Evolutionary conservation across 805 yeast genomes (phyloP), one percentile per base, ranked within the genome.

Genomic region (Candida pseudofarinosa): DNA sequence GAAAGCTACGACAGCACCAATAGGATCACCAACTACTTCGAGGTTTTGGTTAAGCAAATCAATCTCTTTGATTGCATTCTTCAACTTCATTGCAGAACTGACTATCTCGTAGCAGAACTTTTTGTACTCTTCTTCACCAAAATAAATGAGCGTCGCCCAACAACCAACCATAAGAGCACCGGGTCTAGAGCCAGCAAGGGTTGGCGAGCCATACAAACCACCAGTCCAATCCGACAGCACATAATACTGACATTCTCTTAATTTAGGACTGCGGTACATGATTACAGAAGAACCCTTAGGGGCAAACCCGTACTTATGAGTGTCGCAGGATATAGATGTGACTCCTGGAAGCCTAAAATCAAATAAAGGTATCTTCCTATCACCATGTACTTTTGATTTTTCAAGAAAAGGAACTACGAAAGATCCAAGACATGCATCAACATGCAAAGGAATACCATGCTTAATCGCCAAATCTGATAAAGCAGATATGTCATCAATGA

Each of bases 221-320:
- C 99, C 99, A 3, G 81, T 71, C 99, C 99, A 91, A 47, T 83
- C 87, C 1, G 88, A 71, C 40, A 81, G 74, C 23, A 90, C 76
- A 61, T 83, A 93, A 63, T 93, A 91, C 66, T 93, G 99, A 55
- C 83, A 75, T 50, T 76, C 76, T 44, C 99, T 74, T 43, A 88
- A 73, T 44, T 77, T 74, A 0, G 75, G 54, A 47, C 74, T 65
- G 37, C 97, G 77, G 63, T 93, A 93, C 96, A 93, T 84, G 53
- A 93, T 85, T 18, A 91, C 76, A 1, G 96, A 88, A 0, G 95
- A 84, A 7, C 99, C 99, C 64, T 91, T 91, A 33, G 99, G 99
- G 6, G 98, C 97, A 73, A 91, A 93, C 1, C 98, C 99, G 58
- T 91, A 91, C 63, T 91, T 91, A 71, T 91, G 99, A n/a, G 99